Evolutionary conservation across 176 grass and related monocot species (phyloP), one percentile per base, ranked within the genome.

Genomic region (Carex pumila): DNA sequence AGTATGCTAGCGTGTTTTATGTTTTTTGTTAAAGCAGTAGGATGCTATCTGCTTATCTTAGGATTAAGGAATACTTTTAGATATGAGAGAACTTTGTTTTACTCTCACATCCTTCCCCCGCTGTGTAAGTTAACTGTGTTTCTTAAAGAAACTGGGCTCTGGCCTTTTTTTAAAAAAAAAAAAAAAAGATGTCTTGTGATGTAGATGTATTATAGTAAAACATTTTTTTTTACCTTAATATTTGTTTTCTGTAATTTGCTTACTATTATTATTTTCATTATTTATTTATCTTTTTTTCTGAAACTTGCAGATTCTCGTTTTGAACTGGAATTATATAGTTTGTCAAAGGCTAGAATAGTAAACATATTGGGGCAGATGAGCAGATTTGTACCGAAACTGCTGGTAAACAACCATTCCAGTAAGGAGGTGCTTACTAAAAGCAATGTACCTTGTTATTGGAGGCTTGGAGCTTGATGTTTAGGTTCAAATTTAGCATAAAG

Each of bases 121-220:
- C 25, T 25, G 25, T 25, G 25, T 25, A 25, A 25, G 25, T 25
- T 25, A 25, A 25, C 25, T 25, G 25, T 25, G 25, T 25, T 25
- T 25, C 25, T 25, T 25, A 25, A 25, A 0, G 25, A 25, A 25
- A 25, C 25, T 25, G 25, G 25, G 25, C 25, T 25, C 25, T 25
- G 25, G 25, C 25, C 25, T 25, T 25, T 25, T 25, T 25, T 0
- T 25, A 0, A 25, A 25, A 25, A 25, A 25, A 25, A 25, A 25
- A 25, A 25, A 25, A 25, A 25, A 25, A 25, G 25, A 25, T 25
- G 25, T 25, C 25, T 25, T 25, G 25, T 25, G 25, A 25, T 34
- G 54, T 81, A 43, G 85, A 67, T 75, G 34, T 67, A 83, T 71
- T 84, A 64, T 65, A 69, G 60, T 62, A 34, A 61, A 62, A 47